These are phyloP conservation scores for Eucalyptus regnans DNA, from an alignment of 345 rosid genomes.

Conservation along the genomic window DNA sequence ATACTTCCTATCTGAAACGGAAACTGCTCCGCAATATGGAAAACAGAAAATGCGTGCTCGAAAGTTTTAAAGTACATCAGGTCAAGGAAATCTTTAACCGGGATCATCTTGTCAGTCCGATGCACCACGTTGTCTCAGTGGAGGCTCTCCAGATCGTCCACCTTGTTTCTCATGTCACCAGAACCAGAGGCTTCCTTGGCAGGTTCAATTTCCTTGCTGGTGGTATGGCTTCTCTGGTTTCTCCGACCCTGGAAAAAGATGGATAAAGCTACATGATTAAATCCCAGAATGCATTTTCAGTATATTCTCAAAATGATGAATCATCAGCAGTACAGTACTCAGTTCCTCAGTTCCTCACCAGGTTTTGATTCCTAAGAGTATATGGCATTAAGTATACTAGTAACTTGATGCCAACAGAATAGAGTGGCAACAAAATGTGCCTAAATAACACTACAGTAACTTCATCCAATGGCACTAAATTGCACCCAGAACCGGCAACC, in stretches of 20 bases:
- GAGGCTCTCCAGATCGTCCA: slow-evolving; percentile 1
- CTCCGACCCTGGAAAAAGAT: slow-evolving; percentile 48
- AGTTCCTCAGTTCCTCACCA: neutral
- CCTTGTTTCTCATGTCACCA: slow-evolving; percentile 19
- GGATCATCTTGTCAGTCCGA: neutral
- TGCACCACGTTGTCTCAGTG: neutral
- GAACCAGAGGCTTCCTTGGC: slow-evolving; percentile 29
- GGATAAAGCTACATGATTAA: neutral
- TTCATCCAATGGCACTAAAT: neutral
- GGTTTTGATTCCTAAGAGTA: neutral
- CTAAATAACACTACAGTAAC: neutral
- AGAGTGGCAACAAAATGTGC: neutral
- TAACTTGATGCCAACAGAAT: neutral
- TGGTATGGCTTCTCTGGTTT: slow-evolving; percentile 49
- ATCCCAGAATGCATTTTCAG: neutral
- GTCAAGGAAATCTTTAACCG: neutral
- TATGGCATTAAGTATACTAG: neutral
- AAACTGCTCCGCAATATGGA: neutral
- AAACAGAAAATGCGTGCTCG: neutral
- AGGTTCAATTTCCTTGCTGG: slow-evolving; percentile 64
- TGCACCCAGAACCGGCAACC: neutral
- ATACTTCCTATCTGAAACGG: neutral
- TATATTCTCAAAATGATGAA: neutral
- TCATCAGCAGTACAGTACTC: neutral
- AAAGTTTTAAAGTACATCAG: neutral